Evolutionary conservation across 768 basidiomycete species (phyloP), one percentile per base, ranked within the genome.

Genomic region (Naganishia friedmannii): DNA sequence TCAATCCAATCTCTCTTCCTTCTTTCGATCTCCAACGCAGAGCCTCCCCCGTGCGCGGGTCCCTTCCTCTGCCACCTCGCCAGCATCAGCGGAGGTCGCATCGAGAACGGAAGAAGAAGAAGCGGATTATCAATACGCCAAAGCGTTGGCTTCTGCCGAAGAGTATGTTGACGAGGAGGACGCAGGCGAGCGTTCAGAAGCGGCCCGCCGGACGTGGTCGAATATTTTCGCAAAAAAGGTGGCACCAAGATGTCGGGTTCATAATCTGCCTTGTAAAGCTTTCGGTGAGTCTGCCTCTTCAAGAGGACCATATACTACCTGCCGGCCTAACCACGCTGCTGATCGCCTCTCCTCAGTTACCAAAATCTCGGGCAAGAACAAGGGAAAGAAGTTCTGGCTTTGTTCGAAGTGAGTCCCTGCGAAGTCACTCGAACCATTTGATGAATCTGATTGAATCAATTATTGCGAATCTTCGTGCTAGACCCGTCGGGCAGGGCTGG

Each of bases 361-460:
- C n/a, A 79, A 77, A 70, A 78, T 79, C 42, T 76, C 78, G 12
- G 80, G 80, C 28, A 75, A 75, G 56, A 81, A 78, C 66, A 81
- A 79, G 68, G 78, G 78, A 12, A 81, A 81, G 63, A 71, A 79
- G 54, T 81, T 81, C 53, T 81, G 80, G 80, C 70, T 81, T 6
- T 81, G 80, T 63, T 79, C 80, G 29, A 72, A 78, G 79, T 78
- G 57, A 73, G 77, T 77, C 21, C 26, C 15, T 6, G 28, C 39
- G 12, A 17, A 3, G 12, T 42, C 69, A 3, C 23, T 21, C 23
- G 10, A 17, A 12, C 55, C 23, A 15, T 31, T 42, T 3, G 2
- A 6, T 21, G 23, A 10, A 21, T 17, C 34, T 42, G 54, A 26
- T n/a, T n/a, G n/a, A n/a, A n/a, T n/a, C n/a, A 68, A 29, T 54